phyloP scores from a whole-genome alignment of 768 basidiomycete genomes.

The Serendipita sp. region DNA sequence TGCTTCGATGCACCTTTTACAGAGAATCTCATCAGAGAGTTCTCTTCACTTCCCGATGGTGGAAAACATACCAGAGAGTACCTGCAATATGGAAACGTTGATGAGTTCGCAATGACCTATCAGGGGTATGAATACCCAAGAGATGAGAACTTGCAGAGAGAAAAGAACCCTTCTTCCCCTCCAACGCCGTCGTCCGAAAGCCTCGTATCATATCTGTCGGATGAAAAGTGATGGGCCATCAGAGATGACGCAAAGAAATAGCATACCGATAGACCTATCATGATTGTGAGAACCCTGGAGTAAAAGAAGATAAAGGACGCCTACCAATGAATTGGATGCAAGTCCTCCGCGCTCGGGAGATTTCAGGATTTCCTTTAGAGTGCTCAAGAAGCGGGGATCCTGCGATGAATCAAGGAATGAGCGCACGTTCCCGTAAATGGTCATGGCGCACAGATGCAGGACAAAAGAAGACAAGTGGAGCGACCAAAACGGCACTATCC shows the following conservation, averaged over 20 bases:
- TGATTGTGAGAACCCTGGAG: no score
- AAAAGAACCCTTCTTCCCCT: conserved; percentile 90
- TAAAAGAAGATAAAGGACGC: neutral
- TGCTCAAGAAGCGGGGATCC: conserved; percentile 78
- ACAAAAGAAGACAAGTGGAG: conserved; percentile 84
- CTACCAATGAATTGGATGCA: conserved; percentile 51
- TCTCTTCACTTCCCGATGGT: neutral
- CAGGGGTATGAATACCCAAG: conserved; percentile 20
- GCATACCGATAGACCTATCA: neutral
- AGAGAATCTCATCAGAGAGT: neutral
- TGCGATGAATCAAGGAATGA: conserved; percentile 13
- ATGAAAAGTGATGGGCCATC: conserved; percentile 45
- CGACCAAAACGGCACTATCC: conserved; percentile 79
- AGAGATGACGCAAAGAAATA: neutral
- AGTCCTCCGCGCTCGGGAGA: conserved; percentile 82
- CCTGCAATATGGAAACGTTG: neutral
- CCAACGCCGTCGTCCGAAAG: conserved; percentile 89
- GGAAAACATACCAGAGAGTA: conserved; percentile 17
- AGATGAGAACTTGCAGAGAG: conserved; percentile 34
- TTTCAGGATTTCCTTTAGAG: conserved; percentile 66
- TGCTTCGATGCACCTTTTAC: conserved; percentile 65
- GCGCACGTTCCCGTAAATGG: conserved; percentile 11
- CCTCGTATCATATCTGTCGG: conserved; percentile 69
- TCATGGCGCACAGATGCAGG: conserved; percentile 37
- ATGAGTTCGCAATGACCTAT: conserved; percentile 22